Base-by-base conservation (phyloP, 208 protist species). In the Kentomonas sorsogonicus region DNA sequence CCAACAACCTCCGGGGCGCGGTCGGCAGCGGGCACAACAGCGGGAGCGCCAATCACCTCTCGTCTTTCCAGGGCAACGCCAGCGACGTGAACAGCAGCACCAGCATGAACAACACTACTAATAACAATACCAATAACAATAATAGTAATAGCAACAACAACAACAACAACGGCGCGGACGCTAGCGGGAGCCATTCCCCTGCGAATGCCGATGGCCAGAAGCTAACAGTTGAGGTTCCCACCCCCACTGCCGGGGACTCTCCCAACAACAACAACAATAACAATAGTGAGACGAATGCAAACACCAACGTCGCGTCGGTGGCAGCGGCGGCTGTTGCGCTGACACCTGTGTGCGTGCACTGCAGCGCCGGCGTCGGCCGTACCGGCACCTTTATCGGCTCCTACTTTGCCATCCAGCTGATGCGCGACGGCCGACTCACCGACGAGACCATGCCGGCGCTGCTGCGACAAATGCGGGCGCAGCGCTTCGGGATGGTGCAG, bases 331-430 rank as follows among this genome's bases (percentile, higher is more conserved):
- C 7, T 7, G 18, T 18, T 3, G 20, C 41, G 23, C 16, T 38
- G 25, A 36, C 64, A 0, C 80, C 77, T 6, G 61, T 91, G 25
- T n/a, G 91, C 25, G 81, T 91, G 59, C 87, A 94, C 65, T 94
- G 87, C 60, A 94, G 87, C 60, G 87, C 87, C 6, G 87, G 87
- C 29, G 83, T 94, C 50, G 87, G 87, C 9, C 81, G 87, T 34
- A 90, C 87, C 10, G 87, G 83, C 33, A 91, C 87, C 25, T 65
- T 94, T 36, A 91, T 94, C 43, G 87, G 73, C 10, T 73, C 73
- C 39, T 94, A 94, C 61, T 72, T 68, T 0, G 79, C 59, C 3
- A 27, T 88, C 13, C 29, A 74, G 40, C 44, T 77, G 47, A 51
- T 78, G 29, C 64, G 74, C 23, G 44, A 23, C 1, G 69, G 66